Evolutionary conservation across 129 eudicot species (phyloP), one percentile per base, ranked within the genome.

Genomic region (Flaveria trinervia): DNA sequence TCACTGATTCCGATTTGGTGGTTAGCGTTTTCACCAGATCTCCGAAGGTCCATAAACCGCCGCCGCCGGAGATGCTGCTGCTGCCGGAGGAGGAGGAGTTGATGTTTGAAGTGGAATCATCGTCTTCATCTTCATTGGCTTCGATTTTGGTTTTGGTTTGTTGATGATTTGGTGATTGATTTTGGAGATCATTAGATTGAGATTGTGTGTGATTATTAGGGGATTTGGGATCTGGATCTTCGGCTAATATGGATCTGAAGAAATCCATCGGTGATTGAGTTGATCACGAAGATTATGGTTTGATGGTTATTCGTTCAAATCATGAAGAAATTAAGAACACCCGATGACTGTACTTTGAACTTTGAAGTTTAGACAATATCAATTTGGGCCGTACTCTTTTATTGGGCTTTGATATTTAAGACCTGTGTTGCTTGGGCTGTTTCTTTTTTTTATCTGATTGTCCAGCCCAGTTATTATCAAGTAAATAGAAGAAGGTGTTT

Each of bases 231-330:
- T 88, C 90, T 17, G 89, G 86, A 64, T 90, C 96, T 18, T 90
- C 98, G 26, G 95, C 60, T 77, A 93, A 60, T 7, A 93, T 87
- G 73, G 98, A 88, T 82, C 84, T 90, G 87, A 93, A 88, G 88
- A 90, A 93, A 87, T 93, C 75, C 98, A 93, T 93, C 11, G 6
- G 9, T 13, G 66, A 13, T 43, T 43, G 26, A 65, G 43, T 41
- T 74, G 70, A 81, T 43, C 5, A 14, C 54, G 2, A 49, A 5
- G n/a, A 49, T 2, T 49, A 14, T 49, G 16, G 54, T 49, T 49
- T 49, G 3, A 45, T 45, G 49, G 12, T 45, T 45, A 45, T 4
- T 13, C 1, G 5, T 2, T 49, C 50, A 49, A 49, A 49, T 49
- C 54, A 13, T 49, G 54, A 13, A 45, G 50, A 45, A 45, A 45